Percentiles rank a stretch among this genome's conserved stretches.
Evolutionary conservation across 2,329 filamentous ascomycete species (phyloP).

Genomic region (Venturia effusa): DNA sequence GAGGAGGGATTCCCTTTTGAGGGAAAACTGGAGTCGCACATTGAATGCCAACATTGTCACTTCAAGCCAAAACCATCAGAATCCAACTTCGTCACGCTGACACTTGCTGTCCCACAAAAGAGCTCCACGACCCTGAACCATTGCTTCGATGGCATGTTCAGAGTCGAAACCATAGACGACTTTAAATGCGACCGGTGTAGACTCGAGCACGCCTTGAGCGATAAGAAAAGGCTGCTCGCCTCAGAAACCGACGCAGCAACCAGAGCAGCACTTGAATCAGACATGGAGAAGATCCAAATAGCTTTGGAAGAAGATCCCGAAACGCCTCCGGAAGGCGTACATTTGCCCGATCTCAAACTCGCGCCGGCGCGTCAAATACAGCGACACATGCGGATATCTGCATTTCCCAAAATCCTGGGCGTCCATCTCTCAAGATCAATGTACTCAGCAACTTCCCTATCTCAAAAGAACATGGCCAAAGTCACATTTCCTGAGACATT

Average conservation of each 20-base stretch:
- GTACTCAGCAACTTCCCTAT: conserved; percentile 65
- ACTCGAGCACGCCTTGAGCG: conserved; percentile 64
- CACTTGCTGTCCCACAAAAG: conserved; percentile 78
- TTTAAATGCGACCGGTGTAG: conserved; percentile 93
- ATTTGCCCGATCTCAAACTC: conserved; percentile 60
- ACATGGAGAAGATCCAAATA: conserved; percentile 54
- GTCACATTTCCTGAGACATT: conserved; percentile 85
- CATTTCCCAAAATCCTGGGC: conserved; percentile 81
- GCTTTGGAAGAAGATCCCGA: conserved; percentile 78
- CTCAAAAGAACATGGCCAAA: conserved; percentile 89
- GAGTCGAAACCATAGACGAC: conserved; percentile 91
- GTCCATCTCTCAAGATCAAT: conserved; percentile 91
- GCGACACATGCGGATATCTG: conserved; percentile 75
- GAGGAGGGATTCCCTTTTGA: conserved; percentile 76
- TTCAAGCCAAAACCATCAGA: conserved; percentile 78
- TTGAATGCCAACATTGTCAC: conserved; percentile 80
- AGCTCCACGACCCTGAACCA: conserved; percentile 66
- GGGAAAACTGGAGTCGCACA: conserved; percentile 85
- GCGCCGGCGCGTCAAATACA: conserved; percentile 78
- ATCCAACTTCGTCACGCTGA: conserved; percentile 84
- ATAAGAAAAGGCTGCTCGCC: conserved; percentile 36
- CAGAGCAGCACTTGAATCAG: conserved; percentile 40
- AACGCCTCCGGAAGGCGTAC: conserved; percentile 51
- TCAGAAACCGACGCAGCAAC: conserved; percentile 19
- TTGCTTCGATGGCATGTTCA: conserved; percentile 90